These are phyloP conservation scores for Malassezia obtusa DNA, from an alignment of 1,284 basidiomycete species.

Conservation along the genomic window DNA sequence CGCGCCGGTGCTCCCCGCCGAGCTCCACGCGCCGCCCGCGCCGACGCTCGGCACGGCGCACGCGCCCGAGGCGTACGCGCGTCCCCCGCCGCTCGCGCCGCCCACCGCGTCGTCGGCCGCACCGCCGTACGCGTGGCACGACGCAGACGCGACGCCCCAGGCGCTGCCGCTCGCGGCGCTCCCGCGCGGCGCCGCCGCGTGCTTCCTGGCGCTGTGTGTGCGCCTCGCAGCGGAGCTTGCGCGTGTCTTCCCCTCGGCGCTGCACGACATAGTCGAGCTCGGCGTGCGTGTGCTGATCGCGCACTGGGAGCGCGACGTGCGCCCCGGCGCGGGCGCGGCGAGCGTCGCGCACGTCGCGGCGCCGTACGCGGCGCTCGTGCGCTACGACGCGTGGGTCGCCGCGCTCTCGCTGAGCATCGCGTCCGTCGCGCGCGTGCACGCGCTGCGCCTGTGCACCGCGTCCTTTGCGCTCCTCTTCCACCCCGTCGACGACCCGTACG, in stretches of 20 bases:
- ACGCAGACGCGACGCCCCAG: neutral
- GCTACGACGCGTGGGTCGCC: conserved; percentile 3
- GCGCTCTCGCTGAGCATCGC: neutral
- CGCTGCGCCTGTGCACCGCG: neutral
- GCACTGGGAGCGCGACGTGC: conserved; percentile 2
- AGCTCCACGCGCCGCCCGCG: neutral
- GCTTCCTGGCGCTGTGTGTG: neutral
- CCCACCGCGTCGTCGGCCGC: neutral
- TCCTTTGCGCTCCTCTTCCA: neutral
- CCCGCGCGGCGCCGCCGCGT: neutral
- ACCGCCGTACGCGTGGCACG: neutral
- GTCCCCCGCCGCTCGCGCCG: neutral
- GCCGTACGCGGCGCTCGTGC: neutral
- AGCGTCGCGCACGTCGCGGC: neutral
- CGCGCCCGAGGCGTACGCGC: neutral
- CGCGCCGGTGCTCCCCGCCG: neutral
- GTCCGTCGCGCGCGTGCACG: neutral
- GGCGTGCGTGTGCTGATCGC: conserved; percentile 4
- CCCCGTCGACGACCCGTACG: neutral
- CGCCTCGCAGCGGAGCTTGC: conserved; percentile 11
- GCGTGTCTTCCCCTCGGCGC: conserved; percentile 4
- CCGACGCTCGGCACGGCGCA: neutral
- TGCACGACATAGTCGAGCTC: conserved; percentile 10
- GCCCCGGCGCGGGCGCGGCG: neutral
- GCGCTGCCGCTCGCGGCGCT: neutral